These are phyloP conservation scores for Brachypodium distachyon DNA, from an alignment of 202 grass and related monocot genomes.

Conservation along the genomic window DNA sequence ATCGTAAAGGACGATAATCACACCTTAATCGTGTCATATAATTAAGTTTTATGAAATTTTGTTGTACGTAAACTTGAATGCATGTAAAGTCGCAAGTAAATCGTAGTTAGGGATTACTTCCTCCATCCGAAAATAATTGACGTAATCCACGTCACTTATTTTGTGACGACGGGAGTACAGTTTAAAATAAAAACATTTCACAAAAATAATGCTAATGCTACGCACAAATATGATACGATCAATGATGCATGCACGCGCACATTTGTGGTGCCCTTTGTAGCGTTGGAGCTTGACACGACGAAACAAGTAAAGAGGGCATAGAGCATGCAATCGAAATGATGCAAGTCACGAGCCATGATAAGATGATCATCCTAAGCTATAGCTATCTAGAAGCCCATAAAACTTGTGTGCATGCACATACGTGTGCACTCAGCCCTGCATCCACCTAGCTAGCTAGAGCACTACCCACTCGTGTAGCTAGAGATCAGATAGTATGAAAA, in stretches of 20 bases:
- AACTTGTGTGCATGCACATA: background rate
- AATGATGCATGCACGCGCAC: constrained; percentile 19
- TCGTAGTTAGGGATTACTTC: no score
- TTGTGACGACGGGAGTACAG: no score
- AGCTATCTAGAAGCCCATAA: background rate
- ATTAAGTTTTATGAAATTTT: no score
- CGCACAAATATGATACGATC: no score
- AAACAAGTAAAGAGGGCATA: background rate
- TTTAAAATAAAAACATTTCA: no score
- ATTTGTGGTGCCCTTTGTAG: background rate
- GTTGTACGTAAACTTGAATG: no score
- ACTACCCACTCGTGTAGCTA: background rate
- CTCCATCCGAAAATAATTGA: no score
- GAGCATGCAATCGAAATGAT: constrained; percentile 13
- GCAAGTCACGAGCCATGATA: background rate
- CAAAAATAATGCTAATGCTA: no score
- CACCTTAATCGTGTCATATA: no score
- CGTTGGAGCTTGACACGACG: constrained; percentile 1
- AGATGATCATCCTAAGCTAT: background rate
- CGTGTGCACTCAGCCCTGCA: background rate
- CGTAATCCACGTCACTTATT: no score
- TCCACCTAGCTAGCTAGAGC: background rate
- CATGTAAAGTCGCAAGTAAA: no score
- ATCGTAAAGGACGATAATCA: background rate
- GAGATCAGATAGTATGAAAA: no score